Evolutionary conservation across 805 yeast species (phyloP).

Genomic region (Candida arabinofermentans): DNA sequence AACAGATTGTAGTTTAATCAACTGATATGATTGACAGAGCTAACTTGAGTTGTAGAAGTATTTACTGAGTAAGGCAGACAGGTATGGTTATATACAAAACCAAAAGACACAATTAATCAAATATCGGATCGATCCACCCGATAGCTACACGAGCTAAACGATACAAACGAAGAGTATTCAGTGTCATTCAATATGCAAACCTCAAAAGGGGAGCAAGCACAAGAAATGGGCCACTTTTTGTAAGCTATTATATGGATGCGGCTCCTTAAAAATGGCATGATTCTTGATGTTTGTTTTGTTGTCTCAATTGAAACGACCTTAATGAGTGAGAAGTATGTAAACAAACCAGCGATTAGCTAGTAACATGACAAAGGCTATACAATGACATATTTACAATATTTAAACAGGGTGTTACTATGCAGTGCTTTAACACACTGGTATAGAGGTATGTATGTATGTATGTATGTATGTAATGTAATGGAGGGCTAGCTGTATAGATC

Average conservation of each 20-base stretch:
- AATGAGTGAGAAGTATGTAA: too few relatives aligned
- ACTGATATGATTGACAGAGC: neutral
- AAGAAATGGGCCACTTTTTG: neutral
- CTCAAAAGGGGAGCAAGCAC: neutral
- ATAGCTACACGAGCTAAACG: neutral
- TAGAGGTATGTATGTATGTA: too few relatives aligned
- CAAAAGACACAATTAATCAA: neutral
- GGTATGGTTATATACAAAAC: conserved; percentile 1
- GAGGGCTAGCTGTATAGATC: too few relatives aligned
- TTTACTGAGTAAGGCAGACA: neutral
- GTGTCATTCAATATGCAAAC: neutral
- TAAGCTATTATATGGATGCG: neutral
- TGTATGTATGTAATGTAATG: too few relatives aligned
- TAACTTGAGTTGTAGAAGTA: too few relatives aligned
- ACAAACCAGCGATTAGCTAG: too few relatives aligned
- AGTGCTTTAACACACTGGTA: too few relatives aligned
- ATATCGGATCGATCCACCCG: neutral
- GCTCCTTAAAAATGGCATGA: neutral
- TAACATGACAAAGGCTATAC: too few relatives aligned
- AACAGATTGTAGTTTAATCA: neutral
- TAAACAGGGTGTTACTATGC: too few relatives aligned
- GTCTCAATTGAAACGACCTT: too few relatives aligned
- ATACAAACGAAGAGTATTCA: neutral
- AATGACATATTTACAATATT: too few relatives aligned
- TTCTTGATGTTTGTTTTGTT: neutral